These are phyloP conservation scores for Podospora didyma DNA, from an alignment of 495 filamentous ascomycete genomes.

Conservation along the genomic window DNA sequence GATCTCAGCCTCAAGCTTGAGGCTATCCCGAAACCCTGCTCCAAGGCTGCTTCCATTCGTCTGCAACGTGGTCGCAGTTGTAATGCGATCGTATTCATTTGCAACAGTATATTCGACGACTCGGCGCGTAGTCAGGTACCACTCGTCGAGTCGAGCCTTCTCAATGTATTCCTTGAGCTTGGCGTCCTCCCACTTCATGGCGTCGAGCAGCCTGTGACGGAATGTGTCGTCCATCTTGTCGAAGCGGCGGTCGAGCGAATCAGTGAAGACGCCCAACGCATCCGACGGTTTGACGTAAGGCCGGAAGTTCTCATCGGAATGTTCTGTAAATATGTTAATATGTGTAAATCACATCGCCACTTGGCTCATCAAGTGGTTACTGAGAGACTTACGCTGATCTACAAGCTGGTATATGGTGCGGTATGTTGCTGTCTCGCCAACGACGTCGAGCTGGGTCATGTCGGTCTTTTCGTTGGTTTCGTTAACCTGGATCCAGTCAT, in stretches of 20 bases:
- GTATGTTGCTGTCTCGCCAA: constrained; percentile 50
- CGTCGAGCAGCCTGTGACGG: constrained; percentile 47
- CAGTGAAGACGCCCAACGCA: constrained; percentile 48
- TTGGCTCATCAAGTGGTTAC: not conserved
- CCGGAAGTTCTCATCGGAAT: constrained; percentile 30
- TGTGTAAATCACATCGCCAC: not conserved
- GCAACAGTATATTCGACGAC: constrained; percentile 28
- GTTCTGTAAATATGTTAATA: constrained; percentile 19
- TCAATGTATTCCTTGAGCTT: constrained; percentile 51
- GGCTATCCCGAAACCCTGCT: not conserved
- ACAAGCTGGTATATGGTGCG: constrained; percentile 42
- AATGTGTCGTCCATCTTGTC: constrained; percentile 38
- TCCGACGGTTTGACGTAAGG: constrained; percentile 46
- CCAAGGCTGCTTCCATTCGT: not conserved
- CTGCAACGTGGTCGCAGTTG: constrained; percentile 2
- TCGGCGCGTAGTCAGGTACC: constrained; percentile 37
- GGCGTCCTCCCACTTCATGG: constrained; percentile 53
- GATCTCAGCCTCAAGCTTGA: not conserved
- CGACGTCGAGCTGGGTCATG: constrained; percentile 35
- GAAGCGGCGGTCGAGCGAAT: constrained; percentile 52
- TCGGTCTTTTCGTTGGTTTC: constrained; percentile 51
- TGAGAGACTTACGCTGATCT: constrained; percentile 39
- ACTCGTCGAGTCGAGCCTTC: constrained; percentile 55
- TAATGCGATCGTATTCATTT: constrained; percentile 7
- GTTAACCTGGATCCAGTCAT: constrained; percentile 68